Conservation (phyloP, 2,329 filamentous ascomycete genomes). For the Fusarium pseudoanthophilum region DNA sequence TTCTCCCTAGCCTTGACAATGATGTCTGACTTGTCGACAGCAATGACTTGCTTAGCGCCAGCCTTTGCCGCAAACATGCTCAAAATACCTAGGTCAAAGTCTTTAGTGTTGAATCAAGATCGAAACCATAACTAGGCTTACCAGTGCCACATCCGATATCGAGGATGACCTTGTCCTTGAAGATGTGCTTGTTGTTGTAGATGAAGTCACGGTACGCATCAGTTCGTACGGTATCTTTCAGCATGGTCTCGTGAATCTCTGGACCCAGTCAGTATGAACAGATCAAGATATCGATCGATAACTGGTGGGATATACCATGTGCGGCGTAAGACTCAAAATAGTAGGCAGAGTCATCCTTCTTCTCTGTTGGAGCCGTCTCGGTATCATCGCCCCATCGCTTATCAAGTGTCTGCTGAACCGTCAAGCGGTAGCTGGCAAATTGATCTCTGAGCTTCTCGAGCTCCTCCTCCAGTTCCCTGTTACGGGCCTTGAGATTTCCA, state of each 20-base stretch:
- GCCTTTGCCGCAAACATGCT: constrained; percentile 95
- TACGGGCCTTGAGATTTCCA: constrained; percentile 56
- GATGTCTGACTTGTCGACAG: constrained; percentile 92
- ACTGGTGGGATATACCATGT: constrained; percentile 59
- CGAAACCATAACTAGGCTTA: constrained; percentile 45
- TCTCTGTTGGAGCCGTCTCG: constrained; percentile 49
- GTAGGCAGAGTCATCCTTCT: constrained; percentile 52
- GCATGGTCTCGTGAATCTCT: constrained; percentile 96
- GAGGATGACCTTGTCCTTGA: constrained; percentile 85
- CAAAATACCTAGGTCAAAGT: constrained; percentile 71
- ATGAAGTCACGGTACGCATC: constrained; percentile 96
- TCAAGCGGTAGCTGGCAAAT: constrained; percentile 72
- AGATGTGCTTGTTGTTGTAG: constrained; percentile 88
- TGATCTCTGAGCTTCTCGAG: constrained; percentile 68
- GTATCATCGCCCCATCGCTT: constrained; percentile 70
- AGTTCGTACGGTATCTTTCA: constrained; percentile 89
- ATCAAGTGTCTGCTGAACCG: constrained; percentile 74
- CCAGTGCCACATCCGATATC: constrained; percentile 88
- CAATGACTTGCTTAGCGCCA: constrained; percentile 85
- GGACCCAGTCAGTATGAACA: neutral
- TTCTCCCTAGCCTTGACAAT: constrained; percentile 88
- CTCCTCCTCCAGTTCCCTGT: constrained; percentile 68
- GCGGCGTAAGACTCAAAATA: constrained; percentile 72
- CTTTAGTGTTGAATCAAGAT: neutral
- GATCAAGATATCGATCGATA: neutral